Evolutionary conservation across 495 filamentous ascomycete species (phyloP), one percentile per base, ranked within the genome.

Genomic region (Tuber borchii): DNA sequence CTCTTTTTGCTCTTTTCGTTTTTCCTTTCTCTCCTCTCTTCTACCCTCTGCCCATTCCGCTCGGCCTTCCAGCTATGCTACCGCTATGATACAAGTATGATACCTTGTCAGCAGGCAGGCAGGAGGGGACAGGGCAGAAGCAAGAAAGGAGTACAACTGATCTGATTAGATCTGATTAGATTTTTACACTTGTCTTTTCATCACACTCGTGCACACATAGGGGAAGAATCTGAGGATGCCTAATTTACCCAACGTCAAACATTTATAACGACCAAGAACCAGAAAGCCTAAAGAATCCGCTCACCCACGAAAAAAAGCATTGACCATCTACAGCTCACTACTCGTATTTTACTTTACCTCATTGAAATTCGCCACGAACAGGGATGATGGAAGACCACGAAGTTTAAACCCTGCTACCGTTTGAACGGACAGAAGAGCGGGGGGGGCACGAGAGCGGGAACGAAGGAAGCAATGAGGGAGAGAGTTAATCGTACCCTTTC

Each of bases 401-500:
- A 61, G 26, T 61, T 26, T 26, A 61, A 61, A n/a, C 51, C 51
- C 51, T 12, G 51, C 51, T 19, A 26, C 51, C n/a, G 51, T 31
- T 61, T 61, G 51, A 16, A 26, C 51, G 51, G 51, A 61, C n/a
- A 61, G 51, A 61, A 61, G 51, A 61, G 51, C 48, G 48, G n/a
- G 48, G 48, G 48, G 40, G 40, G 40, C 22, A 56, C 7, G 22
- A 26, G 48, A 56, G 48, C 51, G 51, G 51, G 51, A 61, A 61
- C 22, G 51, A 46, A 46, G 17, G n/a, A 61, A 61, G 10, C 51
- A 26, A n/a, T 2, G 51, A 61, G 20, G 46, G 3, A n/a, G 48
- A 61, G 51, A n/a, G 10, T 14, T 4, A n/a, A n/a, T n/a, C n/a
- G n/a, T 22, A 31, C 51, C n/a, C 8, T 14, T 20, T 42, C 71